Conservation (phyloP, 164 flowering plant species). For the Aristolochia californica region DNA sequence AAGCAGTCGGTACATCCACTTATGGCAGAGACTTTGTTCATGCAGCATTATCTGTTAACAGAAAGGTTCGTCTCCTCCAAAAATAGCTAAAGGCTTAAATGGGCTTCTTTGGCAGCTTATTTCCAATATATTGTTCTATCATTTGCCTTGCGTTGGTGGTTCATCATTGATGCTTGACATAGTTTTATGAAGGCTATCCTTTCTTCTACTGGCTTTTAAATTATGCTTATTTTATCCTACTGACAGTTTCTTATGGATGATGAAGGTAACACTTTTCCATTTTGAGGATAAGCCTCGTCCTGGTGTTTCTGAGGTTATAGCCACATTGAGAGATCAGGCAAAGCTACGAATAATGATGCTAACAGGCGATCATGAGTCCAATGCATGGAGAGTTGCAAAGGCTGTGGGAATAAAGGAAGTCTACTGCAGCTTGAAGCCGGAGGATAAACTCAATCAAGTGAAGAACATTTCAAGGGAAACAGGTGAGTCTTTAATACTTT, state of each 20-base stretch:
- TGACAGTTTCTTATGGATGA: too few relatives aligned
- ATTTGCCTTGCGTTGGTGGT: too few relatives aligned
- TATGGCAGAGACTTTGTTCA: constrained; percentile 77
- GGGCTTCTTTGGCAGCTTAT: neutral
- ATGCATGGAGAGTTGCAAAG: constrained; percentile 89
- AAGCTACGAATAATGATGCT: constrained; percentile 81
- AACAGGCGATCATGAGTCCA: constrained; percentile 92
- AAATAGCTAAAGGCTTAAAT: neutral
- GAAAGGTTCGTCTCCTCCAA: constrained; percentile 41
- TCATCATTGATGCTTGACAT: too few relatives aligned
- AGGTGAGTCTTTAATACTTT: constrained; percentile 31
- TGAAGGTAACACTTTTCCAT: constrained; percentile 83
- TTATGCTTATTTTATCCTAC: too few relatives aligned
- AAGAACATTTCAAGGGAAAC: constrained; percentile 60
- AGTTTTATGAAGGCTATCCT: too few relatives aligned
- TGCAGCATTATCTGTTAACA: constrained; percentile 85
- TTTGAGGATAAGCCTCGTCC: constrained; percentile 90
- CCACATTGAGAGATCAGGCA: constrained; percentile 47
- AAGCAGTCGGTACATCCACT: constrained; percentile 65
- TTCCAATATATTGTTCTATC: neutral
- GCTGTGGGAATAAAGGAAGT: constrained; percentile 82
- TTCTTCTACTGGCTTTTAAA: too few relatives aligned
- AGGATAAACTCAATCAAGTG: constrained; percentile 89
- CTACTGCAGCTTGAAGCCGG: constrained; percentile 76
- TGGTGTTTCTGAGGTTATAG: constrained; percentile 56